Percentiles rank a stretch among this genome's conserved stretches.
Conservation (phyloP, 2,329 filamentous ascomycete species). For the Exophiala calicioides region DNA sequence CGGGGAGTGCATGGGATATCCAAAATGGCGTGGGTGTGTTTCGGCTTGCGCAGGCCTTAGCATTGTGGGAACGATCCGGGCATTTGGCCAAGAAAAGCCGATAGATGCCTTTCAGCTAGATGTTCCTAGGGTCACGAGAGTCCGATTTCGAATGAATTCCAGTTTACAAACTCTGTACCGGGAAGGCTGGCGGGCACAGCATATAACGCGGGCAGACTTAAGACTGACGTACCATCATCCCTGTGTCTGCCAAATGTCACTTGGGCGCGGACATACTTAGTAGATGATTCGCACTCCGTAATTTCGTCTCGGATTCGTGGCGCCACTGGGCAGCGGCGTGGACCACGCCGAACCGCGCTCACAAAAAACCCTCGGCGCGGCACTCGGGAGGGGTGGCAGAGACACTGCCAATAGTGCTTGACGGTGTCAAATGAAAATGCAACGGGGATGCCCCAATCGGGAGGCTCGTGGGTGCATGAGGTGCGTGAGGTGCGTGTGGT, state of each 20-base stretch:
- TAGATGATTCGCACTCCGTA: no score
- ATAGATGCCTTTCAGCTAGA: constrained; percentile 1
- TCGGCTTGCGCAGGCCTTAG: constrained; percentile 8
- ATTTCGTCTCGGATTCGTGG: no score
- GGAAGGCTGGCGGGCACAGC: background rate
- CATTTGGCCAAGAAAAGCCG: constrained; percentile 3
- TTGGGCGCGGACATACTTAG: no score
- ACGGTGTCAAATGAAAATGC: background rate
- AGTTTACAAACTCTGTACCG: background rate
- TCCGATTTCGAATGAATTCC: background rate
- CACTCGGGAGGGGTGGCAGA: background rate
- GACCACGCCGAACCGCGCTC: no score
- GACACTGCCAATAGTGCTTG: background rate
- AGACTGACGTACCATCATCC: no score
- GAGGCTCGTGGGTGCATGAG: background rate
- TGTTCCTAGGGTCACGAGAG: background rate
- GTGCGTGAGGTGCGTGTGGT: no score
- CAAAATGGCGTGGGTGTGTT: constrained; percentile 23
- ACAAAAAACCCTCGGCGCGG: no score
- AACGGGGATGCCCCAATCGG: background rate
- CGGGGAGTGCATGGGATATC: constrained; percentile 12
- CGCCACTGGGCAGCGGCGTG: no score
- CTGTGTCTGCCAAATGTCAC: no score
- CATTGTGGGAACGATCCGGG: constrained; percentile 5
- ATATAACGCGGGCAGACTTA: no score